Conservation (phyloP, 257 asterid species). For the Ehretia macrophylla region DNA sequence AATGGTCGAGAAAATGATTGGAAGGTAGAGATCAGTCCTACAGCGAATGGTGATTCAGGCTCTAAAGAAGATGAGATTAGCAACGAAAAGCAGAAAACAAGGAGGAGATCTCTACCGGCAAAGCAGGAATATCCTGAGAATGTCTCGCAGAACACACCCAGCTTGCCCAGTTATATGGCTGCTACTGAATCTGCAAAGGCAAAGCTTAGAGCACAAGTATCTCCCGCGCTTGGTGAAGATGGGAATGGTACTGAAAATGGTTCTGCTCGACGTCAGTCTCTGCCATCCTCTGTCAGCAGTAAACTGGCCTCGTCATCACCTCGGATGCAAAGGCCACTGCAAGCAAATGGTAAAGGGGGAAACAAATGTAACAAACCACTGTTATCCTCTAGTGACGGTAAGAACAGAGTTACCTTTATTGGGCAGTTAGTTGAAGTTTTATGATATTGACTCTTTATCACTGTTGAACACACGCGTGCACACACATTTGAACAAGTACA, state of each 20-base stretch:
- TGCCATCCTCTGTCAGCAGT: conserved; percentile 61
- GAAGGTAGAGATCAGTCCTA: conserved; percentile 24
- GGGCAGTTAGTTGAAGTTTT: not conserved
- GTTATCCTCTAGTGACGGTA: conserved; percentile 65
- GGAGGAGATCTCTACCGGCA: conserved; percentile 70
- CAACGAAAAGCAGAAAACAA: conserved; percentile 54
- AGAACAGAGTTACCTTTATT: conserved; percentile 5
- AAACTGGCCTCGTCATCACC: conserved; percentile 63
- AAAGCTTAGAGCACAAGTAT: conserved; percentile 79
- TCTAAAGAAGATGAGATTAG: conserved; percentile 45
- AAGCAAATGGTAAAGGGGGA: conserved; percentile 61
- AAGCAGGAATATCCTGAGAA: conserved; percentile 70
- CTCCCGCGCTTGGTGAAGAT: conserved; percentile 56
- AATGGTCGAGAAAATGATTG: conserved; percentile 25
- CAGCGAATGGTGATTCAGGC: conserved; percentile 42
- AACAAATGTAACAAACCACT: conserved; percentile 45
- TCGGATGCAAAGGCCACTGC: conserved; percentile 64
- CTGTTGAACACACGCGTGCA: too few relatives aligned
- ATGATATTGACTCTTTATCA: not conserved
- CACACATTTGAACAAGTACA: not conserved
- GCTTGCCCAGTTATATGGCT: conserved; percentile 90
- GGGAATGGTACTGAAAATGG: conserved; percentile 38
- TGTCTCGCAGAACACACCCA: conserved; percentile 55
- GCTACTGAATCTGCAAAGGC: conserved; percentile 94
- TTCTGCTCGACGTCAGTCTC: conserved; percentile 67